Base-by-base conservation (phyloP, 1,139 yeast genomes). In the Taphrina wiesneri region DNA sequence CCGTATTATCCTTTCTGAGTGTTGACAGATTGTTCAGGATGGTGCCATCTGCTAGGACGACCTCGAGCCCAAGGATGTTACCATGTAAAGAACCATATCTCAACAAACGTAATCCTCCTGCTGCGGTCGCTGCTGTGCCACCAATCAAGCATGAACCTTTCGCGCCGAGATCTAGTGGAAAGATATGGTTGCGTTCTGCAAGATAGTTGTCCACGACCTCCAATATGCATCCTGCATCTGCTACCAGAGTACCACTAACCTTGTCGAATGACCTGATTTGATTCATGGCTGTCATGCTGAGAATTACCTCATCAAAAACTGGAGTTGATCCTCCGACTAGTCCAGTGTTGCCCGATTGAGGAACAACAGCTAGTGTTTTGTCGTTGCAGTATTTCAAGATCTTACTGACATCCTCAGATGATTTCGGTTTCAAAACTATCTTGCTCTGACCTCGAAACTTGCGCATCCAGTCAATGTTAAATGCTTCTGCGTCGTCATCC, bases 341-440 rank as follows among this genome's bases (percentile, higher is more conserved):
- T 21, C 97, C 97, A 2, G 98, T 92, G 77, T 92, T 92, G 69
- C 99, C 99, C 74, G 98, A 97, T 77, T 93, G 98, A 13, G 99
- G 98, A 5, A 90, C 97, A 56, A 92, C 86, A 0, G 98, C 97
- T 45, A 92, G 78, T 69, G 82, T 83, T 61, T 86, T 79, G 36
- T 86, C 89, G 74, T 89, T 88, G 80, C 97, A 90, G 77, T 90
- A 88, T 75, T 86, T 85, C 73, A 93, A 75, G 70, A 93, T 90
- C 72, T 84, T 74, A 2, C 93, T 82, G 23, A 93, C 87, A 75
- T 93, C 95, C 69, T 87, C 85, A 1, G 91, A 85, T 19, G 89
- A 83, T 73, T 87, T 88, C 45, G 99, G 99, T 74, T 88, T 90
- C 71, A 93, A 80, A 2, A 91, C 92, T 60, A 93, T 77, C 72